Conservation (phyloP, 768 basidiomycete species). For the Suillus bovinus region DNA sequence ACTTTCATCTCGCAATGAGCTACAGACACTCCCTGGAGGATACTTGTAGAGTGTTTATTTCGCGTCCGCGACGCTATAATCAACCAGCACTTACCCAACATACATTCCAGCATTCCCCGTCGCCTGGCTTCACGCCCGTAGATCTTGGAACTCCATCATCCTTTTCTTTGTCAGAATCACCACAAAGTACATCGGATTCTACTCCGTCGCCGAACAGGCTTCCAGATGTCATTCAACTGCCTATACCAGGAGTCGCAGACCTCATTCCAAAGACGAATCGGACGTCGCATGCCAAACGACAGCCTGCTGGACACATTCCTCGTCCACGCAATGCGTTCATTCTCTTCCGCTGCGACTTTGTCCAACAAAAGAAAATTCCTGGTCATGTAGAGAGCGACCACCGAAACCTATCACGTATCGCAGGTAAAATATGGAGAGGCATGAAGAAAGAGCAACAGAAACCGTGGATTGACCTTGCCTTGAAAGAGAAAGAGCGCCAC, state of each 20-base stretch:
- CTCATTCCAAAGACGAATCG: slow-evolving; percentile 19
- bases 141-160: not conserved
- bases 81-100: slow-evolving; percentile 7
- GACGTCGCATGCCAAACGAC: slow-evolving; percentile 52
- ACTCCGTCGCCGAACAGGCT: not conserved
- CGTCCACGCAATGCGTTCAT: slow-evolving; percentile 81
- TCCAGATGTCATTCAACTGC: slow-evolving; percentile 5
- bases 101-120: slow-evolving; percentile 8
- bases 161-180: not conserved
- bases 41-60: slow-evolving; percentile 29
- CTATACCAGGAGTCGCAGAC: slow-evolving; percentile 13
- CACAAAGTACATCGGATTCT: not conserved
- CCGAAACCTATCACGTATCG: slow-evolving; percentile 66
- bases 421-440: slow-evolving; percentile 64
- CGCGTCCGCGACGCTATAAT: slow-evolving; percentile 16
- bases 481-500: slow-evolving; percentile 47
- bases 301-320: slow-evolving; percentile 57
- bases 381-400: slow-evolving; percentile 60
- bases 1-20: slow-evolving; percentile 24
- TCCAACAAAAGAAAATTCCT: slow-evolving; percentile 59
- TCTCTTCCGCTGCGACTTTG: slow-evolving; percentile 74
- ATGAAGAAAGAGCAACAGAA: slow-evolving; percentile 46
- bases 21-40: slow-evolving; percentile 32
- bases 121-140: not conserved
- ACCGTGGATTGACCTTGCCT: slow-evolving; percentile 55